Base-by-base conservation (phyloP, 2,329 filamentous ascomycete species). In the Alternaria atra region DNA sequence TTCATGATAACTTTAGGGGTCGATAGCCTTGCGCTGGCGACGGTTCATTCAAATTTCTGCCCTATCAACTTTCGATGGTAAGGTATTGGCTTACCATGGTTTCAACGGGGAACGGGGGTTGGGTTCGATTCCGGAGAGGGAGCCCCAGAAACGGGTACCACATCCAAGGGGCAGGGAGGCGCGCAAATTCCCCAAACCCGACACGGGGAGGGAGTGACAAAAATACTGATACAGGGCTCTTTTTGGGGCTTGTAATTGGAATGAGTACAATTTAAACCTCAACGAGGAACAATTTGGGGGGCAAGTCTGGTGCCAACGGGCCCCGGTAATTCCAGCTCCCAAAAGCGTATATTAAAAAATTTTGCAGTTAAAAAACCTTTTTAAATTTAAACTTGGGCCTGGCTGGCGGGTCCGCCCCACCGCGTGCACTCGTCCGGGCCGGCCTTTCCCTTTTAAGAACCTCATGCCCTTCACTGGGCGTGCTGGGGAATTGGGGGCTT, bases 201-300 rank as follows among this genome's bases (percentile, higher is more conserved):
- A 42, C 13, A 76, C 60, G 54, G 40, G 34, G 55, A 69, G 70
- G 61, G 37, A 77, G 77, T 60, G 40, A 63, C 39, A 60, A 64
- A 64, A 60, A 64, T 60, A 64, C 56, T 61, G 44, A 58, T 58
- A 64, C 37, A 61, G 46, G 25, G 53, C 57, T 64, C 50, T n/a
- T 64, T 60, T 58, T 61, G 37, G 58, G 58, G 80, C 66, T 77
- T 77, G 60, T 73, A 79, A 78, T 78, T 76, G 66, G 69, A 79
- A 78, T 77, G 66, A 79, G 70, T 77, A 78, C 63, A 76, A 77
- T 77, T 73, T 76, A 77, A 77, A 78, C 74, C 70, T 67, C 66
- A 75, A 76, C 60, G 59, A 74, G 68, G 67, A 76, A 75, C 59
- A 77, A 75, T 75, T 75, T n/a, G n/a, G 71, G 65, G 6, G 70